Base-by-base conservation (phyloP, 345 rosid species). In the Carallia brachiata region DNA sequence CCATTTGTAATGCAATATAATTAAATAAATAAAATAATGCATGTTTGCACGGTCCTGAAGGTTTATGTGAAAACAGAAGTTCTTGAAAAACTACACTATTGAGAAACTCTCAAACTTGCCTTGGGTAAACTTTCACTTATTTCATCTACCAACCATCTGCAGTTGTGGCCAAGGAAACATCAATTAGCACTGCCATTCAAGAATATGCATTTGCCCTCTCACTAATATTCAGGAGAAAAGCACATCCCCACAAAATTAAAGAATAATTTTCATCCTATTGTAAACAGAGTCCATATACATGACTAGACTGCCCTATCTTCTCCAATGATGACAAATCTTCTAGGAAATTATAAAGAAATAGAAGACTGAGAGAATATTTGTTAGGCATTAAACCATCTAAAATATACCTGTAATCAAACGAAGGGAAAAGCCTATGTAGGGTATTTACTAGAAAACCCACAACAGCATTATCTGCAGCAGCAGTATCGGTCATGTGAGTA, bases 91-190 rank as follows among this genome's bases (percentile, higher is more conserved):
- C 5, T 44, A 47, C 19, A 40, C 40, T 13, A 4, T 50, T 7
- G 16, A 39, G 37, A 65, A 55, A 60, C 15, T 47, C 62, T 44
- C 32, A 61, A 78, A 81, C 90, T 83, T 75, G 79, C 99, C 96
- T 90, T 90, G 62, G 97, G 97, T 79, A 95, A 56, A 80, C 97
- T 90, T 80, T 95, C 98, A 72, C 76, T 68, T 71, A 95, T 88
- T 86, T 95, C 99, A 62, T 84, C 98, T 67, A 90, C 75, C 84
- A 95, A 78, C 98, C 99, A 95, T 87, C 98, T 89, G 84, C 81
- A 74, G 27, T 52, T 69, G 67, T 48, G 70, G 28, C 63, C 70
- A 75, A 72, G 69, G 65, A 76, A 81, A 65, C 61, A 65, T 75
- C 75, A 77, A 65, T 71, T 47, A 70, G 75, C 54, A 66, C 27